A percentile compares a stretch with the other conserved stretches of the same genome.
Evolutionary conservation across 2,329 filamentous ascomycete species (phyloP).

Genomic region (Apiospora arundinis): DNA sequence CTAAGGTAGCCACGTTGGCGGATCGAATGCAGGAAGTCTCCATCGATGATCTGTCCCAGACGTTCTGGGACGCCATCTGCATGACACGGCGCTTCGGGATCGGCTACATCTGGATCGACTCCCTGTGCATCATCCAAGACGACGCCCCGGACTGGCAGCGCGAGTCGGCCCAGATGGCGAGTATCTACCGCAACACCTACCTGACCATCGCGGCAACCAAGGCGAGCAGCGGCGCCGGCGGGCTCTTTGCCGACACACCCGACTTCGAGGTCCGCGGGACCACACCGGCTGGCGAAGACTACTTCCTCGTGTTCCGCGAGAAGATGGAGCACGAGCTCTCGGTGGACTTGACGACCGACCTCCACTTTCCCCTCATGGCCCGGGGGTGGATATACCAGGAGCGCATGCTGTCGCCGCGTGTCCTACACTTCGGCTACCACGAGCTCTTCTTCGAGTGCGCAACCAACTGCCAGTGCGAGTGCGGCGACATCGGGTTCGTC

Average conservation of each 20-base stretch:
- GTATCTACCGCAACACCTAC: constrained; percentile 28
- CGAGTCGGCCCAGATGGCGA: constrained; percentile 29
- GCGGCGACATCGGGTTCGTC: constrained; percentile 1
- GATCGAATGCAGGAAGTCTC: background rate
- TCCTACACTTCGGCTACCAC: constrained; percentile 24
- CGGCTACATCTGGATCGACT: constrained; percentile 3
- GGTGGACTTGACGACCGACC: background rate
- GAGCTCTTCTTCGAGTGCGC: constrained; percentile 28
- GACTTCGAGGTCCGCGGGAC: background rate
- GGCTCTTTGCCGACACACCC: background rate
- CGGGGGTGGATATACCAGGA: constrained; percentile 30
- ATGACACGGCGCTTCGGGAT: background rate
- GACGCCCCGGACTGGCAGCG: constrained; percentile 27
- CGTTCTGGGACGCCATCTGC: background rate
- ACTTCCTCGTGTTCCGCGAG: background rate
- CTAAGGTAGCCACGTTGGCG: background rate
- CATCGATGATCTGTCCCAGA: background rate
- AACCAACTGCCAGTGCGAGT: constrained; percentile 19
- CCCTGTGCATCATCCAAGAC: background rate
- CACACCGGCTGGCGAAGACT: background rate
- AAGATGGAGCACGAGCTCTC: background rate
- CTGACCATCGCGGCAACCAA: constrained; percentile 26
- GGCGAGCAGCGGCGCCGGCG: background rate
- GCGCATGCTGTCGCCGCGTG: constrained; percentile 23
- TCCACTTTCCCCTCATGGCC: constrained; percentile 18